Evolutionary conservation across 768 basidiomycete genomes (phyloP), one percentile per base, ranked within the genome.

Genomic region (Leccinum pellstonianum): DNA sequence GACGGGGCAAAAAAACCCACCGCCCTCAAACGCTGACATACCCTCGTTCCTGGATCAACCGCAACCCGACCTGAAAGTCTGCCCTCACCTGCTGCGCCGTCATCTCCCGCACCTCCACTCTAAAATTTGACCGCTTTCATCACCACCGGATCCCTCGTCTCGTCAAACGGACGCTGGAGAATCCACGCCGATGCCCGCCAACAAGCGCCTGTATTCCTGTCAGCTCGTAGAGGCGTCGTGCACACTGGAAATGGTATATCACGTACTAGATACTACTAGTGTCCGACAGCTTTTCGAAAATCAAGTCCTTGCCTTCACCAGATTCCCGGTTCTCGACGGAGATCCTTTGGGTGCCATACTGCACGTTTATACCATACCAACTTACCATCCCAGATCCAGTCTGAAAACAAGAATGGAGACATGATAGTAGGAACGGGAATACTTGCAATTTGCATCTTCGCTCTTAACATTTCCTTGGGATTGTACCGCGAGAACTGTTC

Each of bases 31-130:
- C 85, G 80, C 61, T 79, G 83, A 70, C 83, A 90, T 29, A 93
- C 4, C 96, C 95, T 72, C 87, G 93, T 77, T 97, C 95, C 64
- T 91, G 87, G 12, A 91, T 79, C 54, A 96, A 70, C n/a, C 81
- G 77, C 64, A 96, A 73, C 38, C 79, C 78, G 12, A 88, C 84
- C 61, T 80, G 76, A 75, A 80, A 86, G 62, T 76, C 83, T 49
- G 75, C 62, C 66, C 66, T 66, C 38, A 70, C 69, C 64, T 82
- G 79, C 50, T 76, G 77, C 64, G 72, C 54, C 29, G 73, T 76
- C 55, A 73, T 75, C 31, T 68, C 61, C 37, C 82, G 78, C 65
- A 94, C 78, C 68, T 96, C 93, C 37, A 95, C 88, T 58, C 88
- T 84, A 86, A 78, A 98, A 98, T 64, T 84, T 85, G 38, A 87